These are phyloP conservation scores for Acacia pycnantha DNA, from an alignment of 331 rosid species.

Conservation along the genomic window DNA sequence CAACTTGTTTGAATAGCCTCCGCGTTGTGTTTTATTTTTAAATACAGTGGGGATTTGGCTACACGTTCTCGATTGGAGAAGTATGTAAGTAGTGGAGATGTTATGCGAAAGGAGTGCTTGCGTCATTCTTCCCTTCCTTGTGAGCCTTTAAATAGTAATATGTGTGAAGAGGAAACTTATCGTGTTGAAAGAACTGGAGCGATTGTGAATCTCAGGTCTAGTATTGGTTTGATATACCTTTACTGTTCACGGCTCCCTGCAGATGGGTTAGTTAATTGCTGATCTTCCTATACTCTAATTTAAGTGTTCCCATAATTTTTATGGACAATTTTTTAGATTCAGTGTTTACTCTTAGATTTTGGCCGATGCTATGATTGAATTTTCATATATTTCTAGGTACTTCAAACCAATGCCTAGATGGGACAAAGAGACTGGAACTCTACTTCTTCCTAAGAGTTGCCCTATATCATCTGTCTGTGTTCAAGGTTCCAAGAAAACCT, in stretches of 20 bases:
- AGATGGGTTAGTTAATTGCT: constrained; percentile 59
- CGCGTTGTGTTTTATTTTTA: constrained; percentile 21
- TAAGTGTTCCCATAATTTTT: constrained; percentile 1
- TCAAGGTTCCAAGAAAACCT: constrained; percentile 42
- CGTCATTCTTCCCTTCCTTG: constrained; percentile 63
- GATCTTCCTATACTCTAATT: background rate
- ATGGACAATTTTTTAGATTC: background rate
- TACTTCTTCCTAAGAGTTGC: constrained; percentile 81
- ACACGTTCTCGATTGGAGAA: constrained; percentile 61
- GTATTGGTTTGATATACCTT: constrained; percentile 62
- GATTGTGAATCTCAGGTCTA: constrained; percentile 57
- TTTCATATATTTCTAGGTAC: constrained; percentile 48
- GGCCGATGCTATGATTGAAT: background rate
- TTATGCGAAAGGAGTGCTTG: constrained; percentile 74
- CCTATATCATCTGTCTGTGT: constrained; percentile 54
- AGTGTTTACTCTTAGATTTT: background rate
- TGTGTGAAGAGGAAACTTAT: constrained; percentile 42
- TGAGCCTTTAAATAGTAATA: constrained; percentile 44
- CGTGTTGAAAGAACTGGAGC: constrained; percentile 78
- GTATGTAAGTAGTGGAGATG: constrained; percentile 61
- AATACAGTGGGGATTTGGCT: constrained; percentile 59
- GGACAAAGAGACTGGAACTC: constrained; percentile 51
- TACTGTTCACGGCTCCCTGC: constrained; percentile 92
- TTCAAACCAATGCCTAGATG: constrained; percentile 85
- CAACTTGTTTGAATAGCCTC: background rate